These are phyloP conservation scores for Brettanomyces nanus DNA, from an alignment of 805 yeast species.

Conservation along the genomic window DNA sequence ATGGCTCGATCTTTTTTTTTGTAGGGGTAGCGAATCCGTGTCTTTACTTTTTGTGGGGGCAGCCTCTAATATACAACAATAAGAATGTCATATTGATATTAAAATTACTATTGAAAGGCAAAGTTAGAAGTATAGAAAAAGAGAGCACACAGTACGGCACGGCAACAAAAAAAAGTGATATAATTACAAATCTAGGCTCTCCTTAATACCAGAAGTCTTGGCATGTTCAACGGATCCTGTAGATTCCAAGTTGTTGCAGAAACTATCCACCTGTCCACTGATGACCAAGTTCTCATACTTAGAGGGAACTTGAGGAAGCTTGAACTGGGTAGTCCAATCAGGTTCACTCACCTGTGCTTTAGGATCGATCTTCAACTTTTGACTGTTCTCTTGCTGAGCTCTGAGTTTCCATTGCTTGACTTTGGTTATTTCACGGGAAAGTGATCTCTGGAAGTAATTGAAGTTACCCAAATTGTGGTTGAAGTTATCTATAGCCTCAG, in stretches of 20 bases:
- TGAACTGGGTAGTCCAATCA: constrained; percentile 54
- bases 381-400: constrained; percentile 56
- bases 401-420: constrained; percentile 69
- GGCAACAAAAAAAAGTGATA: no score
- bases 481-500: constrained; percentile 64
- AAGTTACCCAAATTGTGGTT: constrained; percentile 73
- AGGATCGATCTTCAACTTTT: constrained; percentile 50
- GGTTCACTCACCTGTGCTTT: constrained; percentile 39
- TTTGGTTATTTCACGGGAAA: constrained; percentile 60
- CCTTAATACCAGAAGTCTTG: constrained; percentile 52
- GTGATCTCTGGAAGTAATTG: constrained; percentile 74
- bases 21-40: no score
- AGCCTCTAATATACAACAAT: no score
- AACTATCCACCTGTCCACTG: constrained; percentile 59
- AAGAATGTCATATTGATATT: no score
- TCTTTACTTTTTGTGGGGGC: no score
- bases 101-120: no score
- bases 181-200: constrained; percentile 34
- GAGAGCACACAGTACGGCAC: no score
- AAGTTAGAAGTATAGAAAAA: no score
- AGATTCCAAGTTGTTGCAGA: constrained; percentile 64
- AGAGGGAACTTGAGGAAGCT: constrained; percentile 67
- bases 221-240: constrained; percentile 59
- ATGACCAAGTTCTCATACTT: constrained; percentile 64
- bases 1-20: no score